Evolutionary conservation across 164 flowering plant genomes (phyloP), one percentile per base, ranked within the genome.

Genomic region (Tinospora cordifolia): DNA sequence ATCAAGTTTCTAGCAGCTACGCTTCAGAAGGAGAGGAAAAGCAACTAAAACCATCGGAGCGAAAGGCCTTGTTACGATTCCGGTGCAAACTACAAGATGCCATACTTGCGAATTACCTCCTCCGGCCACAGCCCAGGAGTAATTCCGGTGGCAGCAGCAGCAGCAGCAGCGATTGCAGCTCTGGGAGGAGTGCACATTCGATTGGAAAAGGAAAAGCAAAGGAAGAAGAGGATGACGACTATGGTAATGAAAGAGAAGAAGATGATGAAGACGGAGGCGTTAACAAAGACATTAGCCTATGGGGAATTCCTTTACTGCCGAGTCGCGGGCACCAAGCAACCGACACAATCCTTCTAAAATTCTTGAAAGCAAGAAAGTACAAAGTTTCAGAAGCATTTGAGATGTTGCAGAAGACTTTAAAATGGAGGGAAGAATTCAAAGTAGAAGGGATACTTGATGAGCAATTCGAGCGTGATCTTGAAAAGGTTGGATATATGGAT

Each of bases 271-370:
- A 17, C 19, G 83, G 75, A 51, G 49, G 76, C 54, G 44, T 76
- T 1, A 30, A 30, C 3, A 64, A 27, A 49, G 79, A 79, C n/a
- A 67, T 85, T n/a, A 67, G 76, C 22, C 71, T 88, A 0, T 87
- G 93, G 90, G 89, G 89, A 5, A 81, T 88, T 13, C 89, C 89
- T 10, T 72, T 88, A 25, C 68, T 84, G 34, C 87, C 89, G 3
- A 79, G 84, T n/a, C 76, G 76, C 70, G 83, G 80, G 26, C 81
- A 82, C 66, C 79, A 77, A 21, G 82, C 83, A 8, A 82, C 85
- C 0, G 84, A 88, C 63, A 26, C 72, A 1, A 68, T 88, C 58
- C 79, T 88, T 12, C 11, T 80, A 60, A 86, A 88, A 39, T 87
- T 88, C 75, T 75, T 87, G 38, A 78, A 71, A 70, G 88, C 90